These are phyloP conservation scores for Teratosphaeria gauchensis DNA, from an alignment of 2,329 filamentous ascomycete species.

Conservation along the genomic window DNA sequence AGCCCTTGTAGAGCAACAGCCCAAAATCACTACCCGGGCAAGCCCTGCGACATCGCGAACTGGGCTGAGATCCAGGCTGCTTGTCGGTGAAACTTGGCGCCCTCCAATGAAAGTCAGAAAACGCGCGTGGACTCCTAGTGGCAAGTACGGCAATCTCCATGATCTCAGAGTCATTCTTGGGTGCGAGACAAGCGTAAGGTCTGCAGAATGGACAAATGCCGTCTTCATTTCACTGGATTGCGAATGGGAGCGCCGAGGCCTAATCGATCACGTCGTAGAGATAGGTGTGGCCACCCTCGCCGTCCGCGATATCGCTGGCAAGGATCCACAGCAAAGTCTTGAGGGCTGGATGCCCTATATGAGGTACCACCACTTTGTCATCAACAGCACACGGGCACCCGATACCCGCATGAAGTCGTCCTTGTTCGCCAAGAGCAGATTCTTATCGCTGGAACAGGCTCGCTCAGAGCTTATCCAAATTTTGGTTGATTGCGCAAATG, in stretches of 20 bases:
- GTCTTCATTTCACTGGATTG: conserved; percentile 70
- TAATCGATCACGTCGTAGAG: conserved; percentile 59
- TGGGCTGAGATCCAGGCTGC: background rate
- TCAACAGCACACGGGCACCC: conserved; percentile 1
- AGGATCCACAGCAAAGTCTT: conserved; percentile 51
- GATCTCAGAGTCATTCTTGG: background rate
- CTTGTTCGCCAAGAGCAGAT: conserved; percentile 6
- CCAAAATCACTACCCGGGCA: background rate
- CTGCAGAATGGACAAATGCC: background rate
- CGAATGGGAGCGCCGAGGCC: conserved; percentile 62
- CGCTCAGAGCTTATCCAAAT: background rate
- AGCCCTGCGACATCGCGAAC: background rate
- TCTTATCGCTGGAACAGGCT: conserved; percentile 3
- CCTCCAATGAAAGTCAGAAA: background rate
- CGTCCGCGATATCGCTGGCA: conserved; percentile 44
- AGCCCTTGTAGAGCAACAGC: background rate
- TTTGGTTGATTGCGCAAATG: background rate
- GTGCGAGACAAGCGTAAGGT: background rate
- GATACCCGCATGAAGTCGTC: conserved; percentile 1
- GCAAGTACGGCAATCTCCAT: background rate
- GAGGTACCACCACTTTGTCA: conserved; percentile 22
- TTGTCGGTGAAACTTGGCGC: background rate
- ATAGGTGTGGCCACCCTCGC: conserved; percentile 72
- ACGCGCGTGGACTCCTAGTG: background rate
- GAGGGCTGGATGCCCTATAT: conserved; percentile 57